phyloP scores from a whole-genome alignment of 2,329 filamentous ascomycete species.

The Zasmidium citrigriseum region DNA sequence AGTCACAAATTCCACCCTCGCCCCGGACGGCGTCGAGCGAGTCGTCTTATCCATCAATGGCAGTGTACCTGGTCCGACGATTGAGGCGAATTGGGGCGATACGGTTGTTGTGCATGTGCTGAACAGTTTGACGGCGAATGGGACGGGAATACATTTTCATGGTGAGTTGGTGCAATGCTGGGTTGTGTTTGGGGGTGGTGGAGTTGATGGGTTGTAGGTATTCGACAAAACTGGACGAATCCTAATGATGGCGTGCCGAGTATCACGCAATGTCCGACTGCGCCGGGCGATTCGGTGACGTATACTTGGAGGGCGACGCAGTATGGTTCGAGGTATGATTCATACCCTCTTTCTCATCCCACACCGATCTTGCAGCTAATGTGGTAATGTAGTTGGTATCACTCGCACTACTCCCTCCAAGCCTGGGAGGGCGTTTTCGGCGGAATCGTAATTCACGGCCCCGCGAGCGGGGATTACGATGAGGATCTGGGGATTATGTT shows the following conservation, averaged over 20 bases:
- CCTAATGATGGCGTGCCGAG: conserved; percentile 50
- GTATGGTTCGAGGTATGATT: conserved; percentile 28
- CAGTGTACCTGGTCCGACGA: conserved; percentile 49
- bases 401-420: conserved; percentile 46
- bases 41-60: conserved; percentile 48
- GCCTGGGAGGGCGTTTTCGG: conserved; percentile 43
- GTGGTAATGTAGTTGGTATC: conserved; percentile 40
- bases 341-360: neutral
- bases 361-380: neutral
- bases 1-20: conserved; percentile 44
- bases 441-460: conserved; percentile 41
- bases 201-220: conserved; percentile 23
- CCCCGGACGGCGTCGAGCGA: conserved; percentile 48
- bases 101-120: conserved; percentile 32
- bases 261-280: conserved; percentile 67
- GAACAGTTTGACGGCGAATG: conserved; percentile 44
- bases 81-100: conserved; percentile 45
- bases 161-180: conserved; percentile 22
- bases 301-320: conserved; percentile 42
- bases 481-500: conserved; percentile 40
- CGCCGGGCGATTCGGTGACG: conserved; percentile 53
- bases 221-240: conserved; percentile 56
- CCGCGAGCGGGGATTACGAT: conserved; percentile 41
- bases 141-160: conserved; percentile 55
- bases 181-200: neutral